Evolutionary conservation across 2,329 filamentous ascomycete species (phyloP).

Genomic region (Pseudogymnoascus sp.): DNA sequence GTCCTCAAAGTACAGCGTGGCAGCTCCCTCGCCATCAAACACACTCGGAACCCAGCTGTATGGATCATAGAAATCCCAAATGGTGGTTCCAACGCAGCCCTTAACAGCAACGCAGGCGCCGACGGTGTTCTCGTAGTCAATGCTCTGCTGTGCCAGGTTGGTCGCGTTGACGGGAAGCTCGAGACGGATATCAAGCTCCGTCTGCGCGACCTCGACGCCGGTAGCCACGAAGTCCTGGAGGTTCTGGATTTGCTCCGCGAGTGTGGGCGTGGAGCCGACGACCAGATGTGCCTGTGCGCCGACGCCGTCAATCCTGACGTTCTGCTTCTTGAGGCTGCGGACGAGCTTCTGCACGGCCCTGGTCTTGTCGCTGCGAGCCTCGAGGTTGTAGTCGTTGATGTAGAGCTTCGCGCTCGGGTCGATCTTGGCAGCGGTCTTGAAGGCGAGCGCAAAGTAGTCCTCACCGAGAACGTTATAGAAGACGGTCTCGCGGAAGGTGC

Average conservation of each 20-base stretch:
- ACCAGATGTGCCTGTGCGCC: slow-evolving; percentile 55
- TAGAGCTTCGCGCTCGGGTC: slow-evolving; percentile 51
- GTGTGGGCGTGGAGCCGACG: slow-evolving; percentile 41
- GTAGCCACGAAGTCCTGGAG: slow-evolving; percentile 43
- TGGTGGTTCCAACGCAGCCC: slow-evolving; percentile 23
- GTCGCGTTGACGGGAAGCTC: slow-evolving; percentile 36
- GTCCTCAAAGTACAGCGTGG: slow-evolving; percentile 36
- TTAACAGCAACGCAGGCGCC: slow-evolving; percentile 20
- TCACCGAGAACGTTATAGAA: slow-evolving; percentile 42
- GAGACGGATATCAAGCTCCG: slow-evolving; percentile 53
- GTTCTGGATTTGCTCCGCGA: slow-evolving; percentile 35
- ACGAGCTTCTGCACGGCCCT: slow-evolving; percentile 36
- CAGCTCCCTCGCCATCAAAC: slow-evolving; percentile 34
- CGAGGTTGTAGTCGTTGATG: slow-evolving; percentile 58
- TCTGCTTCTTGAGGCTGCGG: slow-evolving; percentile 36
- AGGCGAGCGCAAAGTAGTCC: slow-evolving; percentile 37
- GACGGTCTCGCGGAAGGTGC: slow-evolving; percentile 42
- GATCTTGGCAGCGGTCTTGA: slow-evolving; percentile 45
- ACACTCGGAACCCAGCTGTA: slow-evolving; percentile 35
- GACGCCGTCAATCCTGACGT: slow-evolving; percentile 52
- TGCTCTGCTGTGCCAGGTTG: slow-evolving; percentile 37
- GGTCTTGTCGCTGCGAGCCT: slow-evolving; percentile 41
- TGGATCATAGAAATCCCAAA: slow-evolving; percentile 25
- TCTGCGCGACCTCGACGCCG: slow-evolving; percentile 50
- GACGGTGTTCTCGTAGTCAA: slow-evolving; percentile 33